A percentile compares a stretch with the other conserved stretches of the same genome.
Evolutionary conservation across 1,284 basidiomycete species (phyloP).

Genomic region (Puccinia horiana): DNA sequence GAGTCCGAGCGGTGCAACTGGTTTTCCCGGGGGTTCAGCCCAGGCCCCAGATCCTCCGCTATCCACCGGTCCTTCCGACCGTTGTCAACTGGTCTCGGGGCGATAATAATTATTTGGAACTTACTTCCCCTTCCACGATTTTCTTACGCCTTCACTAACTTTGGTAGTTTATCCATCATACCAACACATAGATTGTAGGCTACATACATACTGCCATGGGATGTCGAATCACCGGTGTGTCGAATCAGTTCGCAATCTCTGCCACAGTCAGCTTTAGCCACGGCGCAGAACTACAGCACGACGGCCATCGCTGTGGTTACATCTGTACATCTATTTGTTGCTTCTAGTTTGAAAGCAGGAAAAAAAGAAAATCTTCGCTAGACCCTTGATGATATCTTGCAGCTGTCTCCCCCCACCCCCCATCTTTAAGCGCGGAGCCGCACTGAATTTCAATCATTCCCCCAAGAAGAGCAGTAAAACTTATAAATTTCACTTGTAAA

Average conservation of each 20-base stretch:
- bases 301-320: conserved; percentile 7
- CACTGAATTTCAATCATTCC: not conserved
- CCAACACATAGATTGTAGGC: too few species aligned
- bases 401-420: not conserved
- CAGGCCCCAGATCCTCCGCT: too few species aligned
- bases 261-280: not conserved
- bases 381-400: not conserved
- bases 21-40: too few species aligned
- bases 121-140: too few species aligned
- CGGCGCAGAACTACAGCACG: not conserved
- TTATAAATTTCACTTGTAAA: not conserved
- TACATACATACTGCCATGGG: too few species aligned
- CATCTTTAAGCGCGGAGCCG: not conserved
- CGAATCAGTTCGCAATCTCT: not conserved
- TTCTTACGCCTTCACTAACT: too few species aligned
- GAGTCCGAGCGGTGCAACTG: too few species aligned
- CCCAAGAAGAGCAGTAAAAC: too few species aligned
- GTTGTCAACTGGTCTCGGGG: too few species aligned
- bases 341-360: not conserved
- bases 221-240: not conserved
- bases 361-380: not conserved
- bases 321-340: not conserved
- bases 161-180: too few species aligned
- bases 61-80: too few species aligned
- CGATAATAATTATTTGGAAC: too few species aligned